phyloP scores from a whole-genome alignment of 108 stramenopile species.

The Schizochytrium sp. region DNA sequence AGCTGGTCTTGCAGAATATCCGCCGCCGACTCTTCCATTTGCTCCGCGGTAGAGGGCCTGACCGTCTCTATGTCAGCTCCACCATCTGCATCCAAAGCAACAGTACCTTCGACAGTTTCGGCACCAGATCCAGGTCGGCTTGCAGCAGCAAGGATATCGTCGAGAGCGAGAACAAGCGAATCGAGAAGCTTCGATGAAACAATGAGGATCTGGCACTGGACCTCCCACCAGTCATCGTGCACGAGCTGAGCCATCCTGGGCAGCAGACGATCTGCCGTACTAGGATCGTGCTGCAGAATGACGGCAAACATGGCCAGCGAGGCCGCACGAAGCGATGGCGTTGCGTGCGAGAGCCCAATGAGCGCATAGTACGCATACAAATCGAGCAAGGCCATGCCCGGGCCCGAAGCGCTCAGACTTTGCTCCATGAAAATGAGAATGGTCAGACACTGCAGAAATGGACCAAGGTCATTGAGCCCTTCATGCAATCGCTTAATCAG shows the following conservation, averaged over 20 bases:
- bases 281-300: not conserved
- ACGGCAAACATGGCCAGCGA: constrained; percentile 26
- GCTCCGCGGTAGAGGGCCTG: too few relatives aligned
- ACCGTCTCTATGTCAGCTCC: too few relatives aligned
- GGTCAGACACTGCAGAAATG: constrained; percentile 20
- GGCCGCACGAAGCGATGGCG: constrained; percentile 25
- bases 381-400: constrained; percentile 23
- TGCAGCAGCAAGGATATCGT: not conserved
- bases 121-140: too few relatives aligned
- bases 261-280: not conserved
- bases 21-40: not conserved
- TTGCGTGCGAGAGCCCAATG: constrained; percentile 1
- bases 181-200: not conserved
- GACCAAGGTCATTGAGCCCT: not conserved
- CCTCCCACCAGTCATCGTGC: constrained; percentile 25
- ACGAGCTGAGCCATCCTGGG: not conserved
- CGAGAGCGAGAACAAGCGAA: not conserved
- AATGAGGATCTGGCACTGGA: not conserved
- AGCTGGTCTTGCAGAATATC: not conserved
- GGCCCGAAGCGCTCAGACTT: not conserved
- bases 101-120: too few relatives aligned
- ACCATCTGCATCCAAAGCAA: too few relatives aligned
- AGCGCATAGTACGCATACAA: constrained; percentile 27
- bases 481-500: not conserved
- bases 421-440: constrained; percentile 21